Conservation (phyloP, 2,329 filamentous ascomycete species). For the Cytospora chrysosperma region DNA sequence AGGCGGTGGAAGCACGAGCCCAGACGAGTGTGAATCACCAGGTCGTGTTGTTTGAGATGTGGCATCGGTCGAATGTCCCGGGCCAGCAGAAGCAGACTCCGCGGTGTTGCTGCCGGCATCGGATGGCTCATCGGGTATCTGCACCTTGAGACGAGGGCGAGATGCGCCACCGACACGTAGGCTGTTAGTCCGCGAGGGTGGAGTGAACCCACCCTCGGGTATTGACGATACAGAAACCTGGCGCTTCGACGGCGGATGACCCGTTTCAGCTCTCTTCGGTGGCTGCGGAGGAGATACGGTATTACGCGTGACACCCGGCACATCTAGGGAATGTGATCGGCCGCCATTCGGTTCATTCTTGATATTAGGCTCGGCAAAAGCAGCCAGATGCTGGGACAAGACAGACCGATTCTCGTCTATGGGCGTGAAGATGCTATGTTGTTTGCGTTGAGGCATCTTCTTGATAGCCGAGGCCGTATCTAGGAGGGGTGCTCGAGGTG, state of each 20-base stretch:
- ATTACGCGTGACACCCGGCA: conserved; percentile 53
- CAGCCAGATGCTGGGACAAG: conserved; percentile 76
- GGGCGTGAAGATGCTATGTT: conserved; percentile 93
- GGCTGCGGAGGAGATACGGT: conserved; percentile 57
- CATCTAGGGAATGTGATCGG: conserved; percentile 65
- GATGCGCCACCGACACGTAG: conserved; percentile 62
- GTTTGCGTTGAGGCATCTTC: conserved; percentile 72
- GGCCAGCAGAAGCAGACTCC: conserved; percentile 63
- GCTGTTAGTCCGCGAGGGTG: conserved; percentile 77
- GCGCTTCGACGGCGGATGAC: conserved; percentile 49
- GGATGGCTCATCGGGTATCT: conserved; percentile 89
- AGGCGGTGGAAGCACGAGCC: conserved; percentile 84
- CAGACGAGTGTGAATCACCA: conserved; percentile 59
- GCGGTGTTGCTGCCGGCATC: conserved; percentile 68
- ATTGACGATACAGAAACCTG: conserved; percentile 59
- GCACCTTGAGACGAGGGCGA: conserved; percentile 83
- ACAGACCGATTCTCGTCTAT: conserved; percentile 92
- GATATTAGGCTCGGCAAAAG: conserved; percentile 54
- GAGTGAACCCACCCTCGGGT: conserved; percentile 63
- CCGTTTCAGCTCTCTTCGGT: conserved; percentile 50
- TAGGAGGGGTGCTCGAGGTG: conserved; percentile 43
- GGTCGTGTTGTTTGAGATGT: conserved; percentile 55
- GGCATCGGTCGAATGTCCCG: conserved; percentile 54
- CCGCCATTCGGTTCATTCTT: conserved; percentile 35
- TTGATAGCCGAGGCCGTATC: conserved; percentile 55